A percentile compares a stretch with the other conserved stretches of the same genome.
Conservation (phyloP, 306 rosid genomes). For the Trifolium fragiferum region DNA sequence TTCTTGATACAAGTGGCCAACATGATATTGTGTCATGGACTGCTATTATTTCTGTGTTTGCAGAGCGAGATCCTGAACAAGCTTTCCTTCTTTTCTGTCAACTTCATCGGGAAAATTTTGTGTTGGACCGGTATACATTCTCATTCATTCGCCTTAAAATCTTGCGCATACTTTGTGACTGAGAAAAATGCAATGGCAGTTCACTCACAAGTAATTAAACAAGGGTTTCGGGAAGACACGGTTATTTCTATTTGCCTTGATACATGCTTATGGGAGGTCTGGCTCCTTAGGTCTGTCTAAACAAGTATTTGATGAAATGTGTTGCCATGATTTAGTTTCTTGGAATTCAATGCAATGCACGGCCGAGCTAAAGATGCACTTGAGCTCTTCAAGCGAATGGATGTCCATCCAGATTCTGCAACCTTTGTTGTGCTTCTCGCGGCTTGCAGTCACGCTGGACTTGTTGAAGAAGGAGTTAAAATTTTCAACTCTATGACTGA, state of each 20-base stretch:
- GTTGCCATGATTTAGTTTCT: constrained; percentile 66
- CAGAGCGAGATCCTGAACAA: constrained; percentile 73
- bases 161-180: constrained; percentile 74
- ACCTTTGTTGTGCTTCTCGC: constrained; percentile 85
- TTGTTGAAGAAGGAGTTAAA: constrained; percentile 67
- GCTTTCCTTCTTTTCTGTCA: constrained; percentile 70
- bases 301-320: constrained; percentile 63
- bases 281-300: constrained; percentile 72
- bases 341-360: constrained; percentile 91
- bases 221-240: constrained; percentile 65
- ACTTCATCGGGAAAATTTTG: constrained; percentile 56
- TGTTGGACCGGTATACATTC: constrained; percentile 75
- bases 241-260: constrained; percentile 73
- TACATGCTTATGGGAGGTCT: constrained; percentile 87
- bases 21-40: constrained; percentile 89
- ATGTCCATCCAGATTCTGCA: constrained; percentile 65
- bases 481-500: constrained; percentile 61
- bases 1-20: constrained; percentile 59
- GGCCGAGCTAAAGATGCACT: constrained; percentile 77
- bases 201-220: constrained; percentile 75
- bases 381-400: constrained; percentile 62
- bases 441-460: constrained; percentile 89
- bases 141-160: constrained; percentile 78
- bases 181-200: constrained; percentile 60
- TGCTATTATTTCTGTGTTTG: constrained; percentile 67